Base-by-base conservation (phyloP, 306 rosid species). In the Styphnolobium japonicum region DNA sequence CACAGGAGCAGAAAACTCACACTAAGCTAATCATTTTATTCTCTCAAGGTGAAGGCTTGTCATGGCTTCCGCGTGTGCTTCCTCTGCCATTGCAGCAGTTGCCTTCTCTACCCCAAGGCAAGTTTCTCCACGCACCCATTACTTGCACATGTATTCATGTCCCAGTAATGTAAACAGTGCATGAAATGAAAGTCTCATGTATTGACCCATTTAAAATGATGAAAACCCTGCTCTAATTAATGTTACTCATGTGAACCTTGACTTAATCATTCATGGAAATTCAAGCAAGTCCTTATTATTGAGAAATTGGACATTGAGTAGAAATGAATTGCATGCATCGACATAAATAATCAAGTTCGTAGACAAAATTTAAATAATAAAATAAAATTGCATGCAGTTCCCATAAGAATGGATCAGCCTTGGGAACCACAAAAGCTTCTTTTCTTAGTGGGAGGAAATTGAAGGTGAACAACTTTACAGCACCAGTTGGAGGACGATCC, bases 71-170 rank as follows among this genome's bases (percentile, higher is more conserved):
- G 81, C 68, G 0, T 82, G 75, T 76, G 86, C 86, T 82, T 76
- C 86, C 64, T 77, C 86, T 69, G 86, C 86, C 61, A 76, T 70
- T 82, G 69, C 86, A 61, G 61, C 86, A 70, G 69, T 70, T 82
- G 85, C 85, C 62, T 76, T 82, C 69, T 76, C 85, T 21, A 46
- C 81, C 7, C 86, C 86, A 76, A 76, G 86, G 85, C 85, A 82
- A 76, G 85, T 68, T 25, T 49, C 49, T 29, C 49, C 60, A 16
- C 37, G 0, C 18, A 27, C 48, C 19, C 67, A 40, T 25, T 25
- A 53, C 67, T 27, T 65, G 18, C 21, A 18, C 48, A 0, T 67
- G 73, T 62, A 27, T 29, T 67, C 22, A 37, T 37, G 11, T 64
- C 18, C 57, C 2, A 15, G 37, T 18, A 49, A 36, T 49, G 62